These are phyloP conservation scores for Didymella sp. DNA, from an alignment of 2,329 filamentous ascomycete species.

Conservation along the genomic window DNA sequence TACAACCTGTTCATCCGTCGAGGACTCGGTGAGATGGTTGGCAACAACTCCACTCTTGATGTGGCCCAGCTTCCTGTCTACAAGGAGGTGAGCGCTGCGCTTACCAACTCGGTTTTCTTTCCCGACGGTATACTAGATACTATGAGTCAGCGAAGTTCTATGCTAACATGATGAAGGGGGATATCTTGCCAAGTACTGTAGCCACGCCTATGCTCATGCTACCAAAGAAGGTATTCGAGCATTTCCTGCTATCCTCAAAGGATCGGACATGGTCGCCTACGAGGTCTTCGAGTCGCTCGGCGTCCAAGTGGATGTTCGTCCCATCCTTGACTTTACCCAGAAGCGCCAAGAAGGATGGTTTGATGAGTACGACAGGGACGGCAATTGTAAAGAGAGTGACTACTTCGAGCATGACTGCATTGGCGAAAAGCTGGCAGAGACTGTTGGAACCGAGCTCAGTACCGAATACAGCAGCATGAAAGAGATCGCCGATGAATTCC, in stretches of 20 bases:
- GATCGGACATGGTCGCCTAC: slow-evolving; percentile 56
- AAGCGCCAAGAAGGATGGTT: no score
- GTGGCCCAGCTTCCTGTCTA: slow-evolving; percentile 11
- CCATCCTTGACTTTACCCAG: slow-evolving; percentile 28
- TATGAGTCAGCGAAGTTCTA: no score
- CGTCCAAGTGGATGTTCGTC: slow-evolving; percentile 39
- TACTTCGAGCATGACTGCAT: neutral
- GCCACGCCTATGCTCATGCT: slow-evolving; percentile 58
- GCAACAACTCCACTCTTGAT: slow-evolving; percentile 34
- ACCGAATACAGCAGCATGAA: neutral
- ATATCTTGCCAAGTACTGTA: slow-evolving; percentile 55
- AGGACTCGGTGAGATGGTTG: slow-evolving; percentile 43
- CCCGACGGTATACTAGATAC: slow-evolving; percentile 34
- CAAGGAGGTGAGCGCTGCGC: neutral
- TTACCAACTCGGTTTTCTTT: slow-evolving; percentile 44
- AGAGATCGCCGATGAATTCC: neutral
- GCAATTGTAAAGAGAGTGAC: no score
- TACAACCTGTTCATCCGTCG: slow-evolving; percentile 63
- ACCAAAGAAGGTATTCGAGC: slow-evolving; percentile 25
- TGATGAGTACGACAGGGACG: neutral
- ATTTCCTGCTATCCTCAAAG: slow-evolving; percentile 55
- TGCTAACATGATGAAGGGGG: slow-evolving; percentile 36
- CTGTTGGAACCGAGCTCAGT: no score
- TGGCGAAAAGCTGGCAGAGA: neutral
- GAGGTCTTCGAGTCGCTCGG: slow-evolving; percentile 44